These are phyloP conservation scores for Euphorbia pulcherrima DNA, from an alignment of 345 rosid genomes.

Conservation along the genomic window DNA sequence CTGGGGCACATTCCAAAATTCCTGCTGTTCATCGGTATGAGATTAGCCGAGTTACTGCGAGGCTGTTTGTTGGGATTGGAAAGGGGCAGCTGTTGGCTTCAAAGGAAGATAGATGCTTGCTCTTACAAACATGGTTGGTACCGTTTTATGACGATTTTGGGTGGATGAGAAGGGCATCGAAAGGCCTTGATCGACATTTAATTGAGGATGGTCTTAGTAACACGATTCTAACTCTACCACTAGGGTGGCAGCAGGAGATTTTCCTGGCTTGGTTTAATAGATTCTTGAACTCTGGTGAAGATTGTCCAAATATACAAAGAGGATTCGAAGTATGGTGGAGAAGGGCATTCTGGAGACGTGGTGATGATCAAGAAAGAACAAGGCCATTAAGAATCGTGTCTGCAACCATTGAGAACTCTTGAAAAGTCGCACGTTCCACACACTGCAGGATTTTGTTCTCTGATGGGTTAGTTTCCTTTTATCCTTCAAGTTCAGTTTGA, in stretches of 20 bases:
- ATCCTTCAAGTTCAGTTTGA: slow-evolving; percentile 15
- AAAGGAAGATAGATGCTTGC: slow-evolving; percentile 71
- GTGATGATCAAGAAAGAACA: slow-evolving; percentile 53
- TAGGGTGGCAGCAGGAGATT: slow-evolving; percentile 87
- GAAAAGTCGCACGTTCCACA: slow-evolving; percentile 6
- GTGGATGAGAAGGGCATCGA: slow-evolving; percentile 94
- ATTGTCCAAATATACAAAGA: slow-evolving; percentile 93
- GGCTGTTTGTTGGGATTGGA: slow-evolving; percentile 93
- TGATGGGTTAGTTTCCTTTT: slow-evolving; percentile 20
- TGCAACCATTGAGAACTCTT: slow-evolving; percentile 43
- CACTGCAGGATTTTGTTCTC: slow-evolving; percentile 13
- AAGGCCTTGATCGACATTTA: slow-evolving; percentile 81
- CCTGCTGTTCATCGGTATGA: slow-evolving; percentile 83
- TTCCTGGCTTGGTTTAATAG: slow-evolving; percentile 88
- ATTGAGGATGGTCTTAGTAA: slow-evolving; percentile 94
- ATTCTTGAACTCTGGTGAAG: slow-evolving; percentile 84
- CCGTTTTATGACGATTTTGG: slow-evolving; percentile 94
- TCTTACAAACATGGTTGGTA: slow-evolving; percentile 81
- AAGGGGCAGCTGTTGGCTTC: slow-evolving; percentile 84
- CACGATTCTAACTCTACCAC: slow-evolving; percentile 87
- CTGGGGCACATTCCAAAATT: slow-evolving; percentile 63
- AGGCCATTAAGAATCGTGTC: slow-evolving; percentile 50
- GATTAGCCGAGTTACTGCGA: slow-evolving; percentile 79
- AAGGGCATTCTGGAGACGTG: slow-evolving; percentile 84
- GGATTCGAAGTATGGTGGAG: slow-evolving; percentile 99